phyloP scores from a whole-genome alignment of 1,139 yeast genomes.

The Yamadazyma blattariae region DNA sequence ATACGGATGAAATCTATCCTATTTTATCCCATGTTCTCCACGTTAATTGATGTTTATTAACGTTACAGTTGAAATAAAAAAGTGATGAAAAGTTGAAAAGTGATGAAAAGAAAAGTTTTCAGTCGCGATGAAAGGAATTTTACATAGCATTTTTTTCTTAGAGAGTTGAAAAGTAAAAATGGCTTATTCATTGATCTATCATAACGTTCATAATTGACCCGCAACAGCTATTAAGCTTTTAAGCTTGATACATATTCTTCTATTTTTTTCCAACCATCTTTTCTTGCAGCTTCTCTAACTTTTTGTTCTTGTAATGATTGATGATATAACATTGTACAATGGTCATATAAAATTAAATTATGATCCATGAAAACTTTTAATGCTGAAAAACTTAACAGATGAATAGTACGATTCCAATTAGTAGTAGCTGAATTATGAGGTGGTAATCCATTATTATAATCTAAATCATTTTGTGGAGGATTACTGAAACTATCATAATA shows the following conservation, averaged over 20 bases:
- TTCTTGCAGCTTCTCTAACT: constrained; percentile 58
- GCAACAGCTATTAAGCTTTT: constrained; percentile 12
- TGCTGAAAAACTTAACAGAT: constrained; percentile 86
- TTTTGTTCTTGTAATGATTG: constrained; percentile 68
- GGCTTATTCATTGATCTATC: not conserved
- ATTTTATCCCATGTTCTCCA: too few species aligned
- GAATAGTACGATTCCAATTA: constrained; percentile 89
- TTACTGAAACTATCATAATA: constrained; percentile 44
- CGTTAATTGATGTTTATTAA: too few species aligned
- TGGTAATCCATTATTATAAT: constrained; percentile 26
- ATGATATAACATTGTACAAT: constrained; percentile 83
- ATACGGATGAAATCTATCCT: not conserved
- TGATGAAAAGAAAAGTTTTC: too few species aligned
- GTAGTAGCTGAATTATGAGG: constrained; percentile 49
- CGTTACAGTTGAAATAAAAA: too few species aligned
- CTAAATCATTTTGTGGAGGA: constrained; percentile 35
- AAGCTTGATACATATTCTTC: constrained; percentile 54
- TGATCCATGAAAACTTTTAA: constrained; percentile 92
- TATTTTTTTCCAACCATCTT: constrained; percentile 72
- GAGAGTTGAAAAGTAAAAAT: too few species aligned
- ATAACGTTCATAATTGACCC: constrained; percentile 13
- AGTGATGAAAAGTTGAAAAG: too few species aligned
- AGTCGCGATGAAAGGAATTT: too few species aligned
- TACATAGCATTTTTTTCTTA: too few species aligned
- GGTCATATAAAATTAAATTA: constrained; percentile 86